A percentile compares a stretch with the other conserved stretches of the same genome.
These are phyloP conservation scores for Tricholoma sp. DNA, from an alignment of 768 basidiomycete genomes.

Conservation along the genomic window DNA sequence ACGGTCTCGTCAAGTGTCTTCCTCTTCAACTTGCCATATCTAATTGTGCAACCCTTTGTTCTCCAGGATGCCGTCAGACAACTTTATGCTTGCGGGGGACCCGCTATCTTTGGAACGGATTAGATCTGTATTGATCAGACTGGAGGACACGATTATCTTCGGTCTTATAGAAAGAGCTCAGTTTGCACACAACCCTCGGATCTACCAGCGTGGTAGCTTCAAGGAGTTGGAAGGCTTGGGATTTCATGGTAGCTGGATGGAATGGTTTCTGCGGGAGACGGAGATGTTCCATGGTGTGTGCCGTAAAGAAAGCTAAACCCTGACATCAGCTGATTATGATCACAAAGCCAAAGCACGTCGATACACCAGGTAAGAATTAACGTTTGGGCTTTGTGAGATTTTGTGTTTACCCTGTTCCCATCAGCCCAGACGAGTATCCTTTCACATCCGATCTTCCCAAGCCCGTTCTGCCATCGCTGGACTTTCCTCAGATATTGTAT, in stretches of 20 bases:
- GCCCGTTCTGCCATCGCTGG: slow-evolving; percentile 71
- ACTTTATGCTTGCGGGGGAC: slow-evolving; percentile 72
- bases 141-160: slow-evolving; percentile 99
- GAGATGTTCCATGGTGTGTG: slow-evolving; percentile 89
- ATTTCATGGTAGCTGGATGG: slow-evolving; percentile 87
- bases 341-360: slow-evolving; percentile 83
- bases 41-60: not conserved
- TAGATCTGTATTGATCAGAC: slow-evolving; percentile 76
- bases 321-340: slow-evolving; percentile 3
- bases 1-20: not conserved
- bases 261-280: slow-evolving; percentile 96
- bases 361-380: slow-evolving; percentile 71
- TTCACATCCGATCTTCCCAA: slow-evolving; percentile 80
- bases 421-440: slow-evolving; percentile 96
- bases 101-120: slow-evolving; percentile 88
- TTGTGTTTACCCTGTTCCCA: not conserved
- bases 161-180: slow-evolving; percentile 95
- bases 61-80: slow-evolving; percentile 50
- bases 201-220: slow-evolving; percentile 80
- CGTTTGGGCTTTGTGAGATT: not conserved
- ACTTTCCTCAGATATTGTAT: slow-evolving; percentile 73
- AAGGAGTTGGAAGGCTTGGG: slow-evolving; percentile 67
- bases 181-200: slow-evolving; percentile 88
- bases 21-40: not conserved
- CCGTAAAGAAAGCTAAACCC: not conserved